Percentiles rank a stretch among this genome's conserved stretches.
phyloP scores from a whole-genome alignment of 257 asterid species.

The Nicotiana knightiana region DNA sequence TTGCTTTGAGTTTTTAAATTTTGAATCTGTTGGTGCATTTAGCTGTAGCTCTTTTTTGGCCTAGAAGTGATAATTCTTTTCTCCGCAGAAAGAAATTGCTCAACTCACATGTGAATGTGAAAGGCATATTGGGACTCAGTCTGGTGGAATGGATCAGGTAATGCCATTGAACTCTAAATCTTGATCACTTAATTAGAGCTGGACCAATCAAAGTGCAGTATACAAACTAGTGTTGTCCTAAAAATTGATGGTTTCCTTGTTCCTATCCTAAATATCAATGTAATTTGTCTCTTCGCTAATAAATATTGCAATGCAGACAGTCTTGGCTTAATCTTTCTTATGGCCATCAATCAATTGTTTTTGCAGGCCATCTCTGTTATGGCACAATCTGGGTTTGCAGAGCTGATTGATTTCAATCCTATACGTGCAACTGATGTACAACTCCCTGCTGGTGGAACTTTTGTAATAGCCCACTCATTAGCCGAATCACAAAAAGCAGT shows the following conservation, averaged over 20 bases:
- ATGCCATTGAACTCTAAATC: conserved; percentile 6
- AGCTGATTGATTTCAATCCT: conserved; percentile 93
- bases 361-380: conserved; percentile 87
- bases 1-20: neutral
- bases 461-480: conserved; percentile 83
- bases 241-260: too few relatives aligned
- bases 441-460: conserved; percentile 86
- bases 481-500: conserved; percentile 97
- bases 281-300: neutral
- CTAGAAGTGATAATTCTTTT: neutral
- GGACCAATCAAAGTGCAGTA: too few relatives aligned
- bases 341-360: too few relatives aligned
- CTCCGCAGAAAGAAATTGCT: conserved; percentile 86
- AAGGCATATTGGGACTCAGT: conserved; percentile 93
- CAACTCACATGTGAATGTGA: conserved; percentile 95
- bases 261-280: too few relatives aligned
- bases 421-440: conserved; percentile 80
- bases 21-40: neutral
- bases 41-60: neutral
- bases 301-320: too few relatives aligned
- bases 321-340: too few relatives aligned
- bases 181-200: neutral
- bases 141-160: conserved; percentile 99
- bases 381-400: conserved; percentile 94
- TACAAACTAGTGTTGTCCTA: too few relatives aligned